Evolutionary conservation across 2,329 filamentous ascomycete species (phyloP).

Genomic region (Aspergillus eucalypticola): DNA sequence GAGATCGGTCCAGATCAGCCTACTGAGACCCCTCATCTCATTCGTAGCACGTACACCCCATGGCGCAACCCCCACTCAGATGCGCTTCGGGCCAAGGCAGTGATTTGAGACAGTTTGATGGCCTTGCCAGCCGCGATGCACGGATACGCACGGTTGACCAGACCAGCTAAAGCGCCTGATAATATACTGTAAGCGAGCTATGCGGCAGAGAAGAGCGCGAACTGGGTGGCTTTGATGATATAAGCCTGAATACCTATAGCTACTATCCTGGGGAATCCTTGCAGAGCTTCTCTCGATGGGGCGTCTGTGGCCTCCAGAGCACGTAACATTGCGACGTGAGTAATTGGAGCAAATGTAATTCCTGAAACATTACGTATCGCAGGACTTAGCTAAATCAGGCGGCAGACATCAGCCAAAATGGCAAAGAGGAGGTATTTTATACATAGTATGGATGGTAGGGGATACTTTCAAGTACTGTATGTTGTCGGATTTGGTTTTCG

Average conservation of each 20-base stretch:
- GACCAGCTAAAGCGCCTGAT: neutral
- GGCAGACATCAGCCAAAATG: neutral
- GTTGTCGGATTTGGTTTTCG: neutral
- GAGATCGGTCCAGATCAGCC: conserved; percentile 6
- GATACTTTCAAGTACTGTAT: neutral
- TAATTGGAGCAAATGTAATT: neutral
- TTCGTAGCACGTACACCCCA: neutral
- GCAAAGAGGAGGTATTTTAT: neutral
- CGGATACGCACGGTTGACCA: conserved; percentile 1
- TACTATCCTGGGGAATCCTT: neutral
- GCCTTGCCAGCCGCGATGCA: conserved; percentile 6
- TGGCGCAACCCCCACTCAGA: neutral
- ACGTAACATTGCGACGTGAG: neutral
- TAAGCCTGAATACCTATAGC: neutral
- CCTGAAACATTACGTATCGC: neutral
- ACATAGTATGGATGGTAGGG: neutral
- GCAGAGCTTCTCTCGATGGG: neutral
- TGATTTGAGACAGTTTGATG: conserved; percentile 1
- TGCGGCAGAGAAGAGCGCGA: neutral
- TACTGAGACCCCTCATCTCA: conserved; percentile 1
- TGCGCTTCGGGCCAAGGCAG: neutral
- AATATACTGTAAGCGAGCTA: conserved; percentile 6
- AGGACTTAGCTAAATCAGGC: neutral
- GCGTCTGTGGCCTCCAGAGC: neutral
- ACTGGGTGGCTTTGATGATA: neutral